Percentiles rank a stretch among this genome's conserved stretches.
These are phyloP conservation scores for Akebia trifoliata DNA, from an alignment of 164 flowering plant species.

Conservation along the genomic window DNA sequence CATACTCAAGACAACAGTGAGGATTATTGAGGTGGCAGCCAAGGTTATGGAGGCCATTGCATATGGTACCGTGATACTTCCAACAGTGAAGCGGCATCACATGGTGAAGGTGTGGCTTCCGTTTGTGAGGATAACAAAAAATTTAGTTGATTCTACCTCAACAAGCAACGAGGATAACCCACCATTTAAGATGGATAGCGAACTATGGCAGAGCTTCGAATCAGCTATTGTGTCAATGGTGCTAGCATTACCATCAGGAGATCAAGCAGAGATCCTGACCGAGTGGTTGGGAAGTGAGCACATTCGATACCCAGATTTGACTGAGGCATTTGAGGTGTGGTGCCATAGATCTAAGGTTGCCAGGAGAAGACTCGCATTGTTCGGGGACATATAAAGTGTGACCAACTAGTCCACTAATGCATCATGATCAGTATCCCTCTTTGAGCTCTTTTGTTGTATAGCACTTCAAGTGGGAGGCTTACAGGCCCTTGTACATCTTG, in stretches of 20 bases:
- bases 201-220: constrained; percentile 76
- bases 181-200: constrained; percentile 44
- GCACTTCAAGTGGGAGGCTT: neutral
- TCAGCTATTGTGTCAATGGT: constrained; percentile 71
- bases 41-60: constrained; percentile 82
- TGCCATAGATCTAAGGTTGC: constrained; percentile 90
- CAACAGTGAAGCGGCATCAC: constrained; percentile 55
- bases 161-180: constrained; percentile 31
- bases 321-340: constrained; percentile 97
- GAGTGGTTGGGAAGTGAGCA: constrained; percentile 71
- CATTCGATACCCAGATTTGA: constrained; percentile 70
- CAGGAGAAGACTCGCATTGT: constrained; percentile 51
- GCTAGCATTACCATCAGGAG: constrained; percentile 71
- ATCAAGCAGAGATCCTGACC: constrained; percentile 75
- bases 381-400: constrained; percentile 21
- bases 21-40: constrained; percentile 58
- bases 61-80: constrained; percentile 65
- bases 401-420: constrained; percentile 10
- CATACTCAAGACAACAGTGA: constrained; percentile 35
- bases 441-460: neutral
- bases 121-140: constrained; percentile 57
- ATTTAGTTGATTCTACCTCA: constrained; percentile 40
- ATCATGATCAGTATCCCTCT: constrained; percentile 1
- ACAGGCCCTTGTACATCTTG: too few species aligned
- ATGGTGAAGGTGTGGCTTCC: constrained; percentile 84